Conservation (phyloP, 495 filamentous ascomycete species). For the Penicillium atrosanguineum region DNA sequence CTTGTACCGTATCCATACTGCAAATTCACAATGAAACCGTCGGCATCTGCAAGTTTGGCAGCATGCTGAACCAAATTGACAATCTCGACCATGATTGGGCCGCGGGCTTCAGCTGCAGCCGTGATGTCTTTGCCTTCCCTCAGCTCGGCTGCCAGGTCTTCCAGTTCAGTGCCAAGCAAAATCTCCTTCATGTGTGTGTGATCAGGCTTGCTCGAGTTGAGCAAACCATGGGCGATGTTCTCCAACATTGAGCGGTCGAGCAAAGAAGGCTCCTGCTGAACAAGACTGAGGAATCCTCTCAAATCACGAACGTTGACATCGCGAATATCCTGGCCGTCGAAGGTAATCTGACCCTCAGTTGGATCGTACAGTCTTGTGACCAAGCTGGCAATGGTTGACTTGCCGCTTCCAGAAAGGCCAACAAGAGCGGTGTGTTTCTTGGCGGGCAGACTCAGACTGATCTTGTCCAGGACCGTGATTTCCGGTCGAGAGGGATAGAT, state of each 20-base stretch:
- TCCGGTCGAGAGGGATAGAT: slow-evolving; percentile 62
- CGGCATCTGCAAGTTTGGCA: slow-evolving; percentile 40
- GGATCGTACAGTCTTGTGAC: slow-evolving; percentile 52
- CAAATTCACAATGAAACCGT: slow-evolving; percentile 44
- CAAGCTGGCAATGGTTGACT: slow-evolving; percentile 62
- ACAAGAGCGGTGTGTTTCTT: slow-evolving; percentile 64
- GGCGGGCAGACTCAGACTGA: slow-evolving; percentile 52
- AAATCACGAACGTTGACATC: slow-evolving; percentile 57
- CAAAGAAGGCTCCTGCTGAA: slow-evolving; percentile 66
- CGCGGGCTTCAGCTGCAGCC: slow-evolving; percentile 28
- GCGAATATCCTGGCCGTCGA: slow-evolving; percentile 53
- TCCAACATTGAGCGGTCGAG: slow-evolving; percentile 65
- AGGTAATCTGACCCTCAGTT: slow-evolving; percentile 40
- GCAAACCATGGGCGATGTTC: slow-evolving; percentile 65
- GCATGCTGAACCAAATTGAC: slow-evolving; percentile 38
- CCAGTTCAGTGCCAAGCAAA: slow-evolving; percentile 29
- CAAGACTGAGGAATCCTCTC: slow-evolving; percentile 56
- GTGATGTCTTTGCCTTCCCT: slow-evolving; percentile 35
- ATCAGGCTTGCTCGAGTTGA: slow-evolving; percentile 51
- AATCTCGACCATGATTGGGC: slow-evolving; percentile 35
- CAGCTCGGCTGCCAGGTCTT: slow-evolving; percentile 30
- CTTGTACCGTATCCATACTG: slow-evolving; percentile 51
- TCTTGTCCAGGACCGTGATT: slow-evolving; percentile 49
- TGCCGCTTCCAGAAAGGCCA: slow-evolving; percentile 69
- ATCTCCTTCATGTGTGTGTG: slow-evolving; percentile 40